Percentiles rank a stretch among this genome's conserved stretches.
These are phyloP conservation scores for Inga oerstediana DNA, from an alignment of 306 rosid species.

Conservation along the genomic window DNA sequence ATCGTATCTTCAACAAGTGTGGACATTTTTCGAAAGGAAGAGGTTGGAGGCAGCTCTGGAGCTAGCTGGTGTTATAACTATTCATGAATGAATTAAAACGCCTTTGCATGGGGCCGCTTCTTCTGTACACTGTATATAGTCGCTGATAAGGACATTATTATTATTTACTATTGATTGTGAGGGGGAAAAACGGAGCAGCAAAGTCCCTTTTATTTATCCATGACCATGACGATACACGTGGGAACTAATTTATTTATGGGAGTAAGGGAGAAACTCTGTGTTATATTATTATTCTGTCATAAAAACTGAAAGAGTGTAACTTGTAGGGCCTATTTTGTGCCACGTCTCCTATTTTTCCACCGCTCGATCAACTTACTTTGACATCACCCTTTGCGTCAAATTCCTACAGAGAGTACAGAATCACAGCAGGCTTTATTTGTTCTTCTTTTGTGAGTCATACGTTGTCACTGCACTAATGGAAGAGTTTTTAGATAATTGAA, in stretches of 20 bases:
- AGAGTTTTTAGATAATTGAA: too few relatives aligned
- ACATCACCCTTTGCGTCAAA: not conserved
- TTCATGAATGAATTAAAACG: not conserved
- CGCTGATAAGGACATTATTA: not conserved
- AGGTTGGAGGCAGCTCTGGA: not conserved
- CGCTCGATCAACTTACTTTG: not conserved
- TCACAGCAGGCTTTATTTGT: not conserved
- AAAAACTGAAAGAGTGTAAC: not conserved
- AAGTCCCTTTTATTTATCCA: too few relatives aligned
- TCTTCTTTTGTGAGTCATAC: not conserved
- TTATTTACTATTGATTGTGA: too few relatives aligned
- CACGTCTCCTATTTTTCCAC: not conserved
- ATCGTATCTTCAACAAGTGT: not conserved
- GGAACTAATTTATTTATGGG: too few relatives aligned
- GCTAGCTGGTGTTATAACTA: not conserved
- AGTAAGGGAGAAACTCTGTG: not conserved
- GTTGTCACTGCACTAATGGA: not conserved
- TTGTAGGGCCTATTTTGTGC: not conserved
- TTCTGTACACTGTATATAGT: constrained; percentile 18
- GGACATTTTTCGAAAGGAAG: not conserved
- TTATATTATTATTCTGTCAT: not conserved
- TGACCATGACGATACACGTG: too few relatives aligned
- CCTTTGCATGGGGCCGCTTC: constrained; percentile 2
- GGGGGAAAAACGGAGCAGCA: too few relatives aligned
- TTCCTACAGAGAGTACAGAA: not conserved